Evolutionary conservation across 2,329 filamentous ascomycete species (phyloP).

Genomic region (Akanthomyces lecanii): DNA sequence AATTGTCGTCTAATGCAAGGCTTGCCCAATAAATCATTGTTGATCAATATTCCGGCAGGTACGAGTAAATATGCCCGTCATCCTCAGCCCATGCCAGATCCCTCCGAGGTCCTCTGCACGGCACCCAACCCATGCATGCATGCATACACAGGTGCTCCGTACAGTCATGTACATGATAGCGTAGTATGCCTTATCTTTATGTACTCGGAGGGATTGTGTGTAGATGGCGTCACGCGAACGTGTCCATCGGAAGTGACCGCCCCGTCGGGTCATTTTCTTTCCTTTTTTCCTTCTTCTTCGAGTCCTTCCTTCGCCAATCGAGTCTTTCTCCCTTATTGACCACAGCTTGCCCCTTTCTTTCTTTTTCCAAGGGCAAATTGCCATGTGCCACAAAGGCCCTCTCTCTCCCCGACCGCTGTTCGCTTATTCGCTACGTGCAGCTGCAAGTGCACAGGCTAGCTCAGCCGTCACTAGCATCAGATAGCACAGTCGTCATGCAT

Average conservation of each 20-base stretch:
- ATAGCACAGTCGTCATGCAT: neutral
- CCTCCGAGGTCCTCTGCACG: neutral
- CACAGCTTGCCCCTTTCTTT: neutral
- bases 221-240: neutral
- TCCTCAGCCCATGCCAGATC: neutral
- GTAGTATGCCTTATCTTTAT: no score
- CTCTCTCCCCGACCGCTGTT: neutral
- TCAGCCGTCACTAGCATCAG: no score
- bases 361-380: neutral
- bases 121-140: neutral
- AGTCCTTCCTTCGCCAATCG: neutral
- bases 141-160: neutral
- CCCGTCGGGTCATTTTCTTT: neutral
- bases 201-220: no score
- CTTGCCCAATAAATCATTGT: neutral
- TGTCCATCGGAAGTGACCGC: neutral
- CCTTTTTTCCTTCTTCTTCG: neutral
- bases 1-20: neutral
- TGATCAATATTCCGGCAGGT: neutral
- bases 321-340: neutral
- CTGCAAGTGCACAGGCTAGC: constrained; percentile 10
- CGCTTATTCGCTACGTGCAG: neutral
- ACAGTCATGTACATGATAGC: neutral
- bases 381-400: neutral
- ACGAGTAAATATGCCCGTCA: neutral